Evolutionary conservation across 495 filamentous ascomycete genomes (phyloP), one percentile per base, ranked within the genome.

Genomic region (Cercophora samala): DNA sequence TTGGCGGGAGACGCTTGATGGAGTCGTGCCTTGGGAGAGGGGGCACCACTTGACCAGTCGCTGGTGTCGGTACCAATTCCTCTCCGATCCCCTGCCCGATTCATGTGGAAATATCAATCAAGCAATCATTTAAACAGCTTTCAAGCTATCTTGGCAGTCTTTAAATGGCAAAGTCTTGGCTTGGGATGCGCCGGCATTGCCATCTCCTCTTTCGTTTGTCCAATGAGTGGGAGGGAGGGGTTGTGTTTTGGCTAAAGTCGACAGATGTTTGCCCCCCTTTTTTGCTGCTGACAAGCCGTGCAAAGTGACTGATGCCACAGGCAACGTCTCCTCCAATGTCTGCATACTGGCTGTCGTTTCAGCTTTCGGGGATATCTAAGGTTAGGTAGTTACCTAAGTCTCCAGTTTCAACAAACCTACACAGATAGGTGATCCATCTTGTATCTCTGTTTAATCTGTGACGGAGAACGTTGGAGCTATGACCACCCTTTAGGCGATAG

Each of bases 191-290:
- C 37, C 37, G 53, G 53, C n/a, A 56, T 4, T 56, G 53, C 6
- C 53, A 56, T 19, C n/a, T 23, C 18, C 53, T 21, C 6, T 56
- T 56, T 19, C 13, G n/a, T 22, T 19, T 56, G 53, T 8, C n/a
- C 53, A 56, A 56, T 56, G 22, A 56, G 22, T 56, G n/a, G n/a
- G 53, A 13, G 53, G 53, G n/a, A 23, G 53, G n/a, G 53, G 53
- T 15, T 56, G 53, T 56, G n/a, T 56, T 56, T 56, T 56, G 53
- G 53, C 53, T 56, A 56, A 56, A 56, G 53, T 56, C 53, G n/a
- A 23, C 53, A 11, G 53, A 13, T 56, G 22, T 56, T 23, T 56
- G n/a, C 53, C 22, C 53, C 53, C 22, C 53, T 56, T 56, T 56
- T 56, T 56, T 15, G 6, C 22, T 23, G 5, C 52, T 21, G 13